Evolutionary conservation across 2,329 filamentous ascomycete species (phyloP), one percentile per base, ranked within the genome.

Genomic region (Cladosporium phlei): DNA sequence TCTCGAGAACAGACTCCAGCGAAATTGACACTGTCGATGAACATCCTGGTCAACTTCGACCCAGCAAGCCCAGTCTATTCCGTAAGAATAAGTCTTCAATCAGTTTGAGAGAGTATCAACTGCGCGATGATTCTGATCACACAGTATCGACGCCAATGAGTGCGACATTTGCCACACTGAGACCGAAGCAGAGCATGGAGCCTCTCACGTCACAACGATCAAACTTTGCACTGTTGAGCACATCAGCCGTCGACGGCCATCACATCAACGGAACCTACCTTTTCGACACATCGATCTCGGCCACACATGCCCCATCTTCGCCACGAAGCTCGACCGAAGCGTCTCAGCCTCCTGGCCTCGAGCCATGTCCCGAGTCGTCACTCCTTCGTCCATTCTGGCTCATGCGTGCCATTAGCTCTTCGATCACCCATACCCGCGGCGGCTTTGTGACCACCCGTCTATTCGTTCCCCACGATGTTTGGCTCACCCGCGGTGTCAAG

Each of bases 351-450:
- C 77, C 84, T 17, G 80, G 88, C 0, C 76, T 98, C 4, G 93
- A 98, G 61, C 86, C 93, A 3, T 98, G 94, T 63, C 93, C 93
- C 1, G 87, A 85, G 27, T 88, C 94, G 30, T 83, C 85, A 50
- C 77, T 96, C 59, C 75, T 97, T n/a, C 83, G 93, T 16, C 94
- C 93, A 2, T 98, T 96, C 66, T 98, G 93, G 93, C 75, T 98
- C 34, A 95, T 98, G 88, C 83, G 93, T 46, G 90, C 86, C 52
- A 76, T 98, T 20, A 95, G 93, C 62, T 88, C 96, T 64, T 95
- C 90, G 0, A 80, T 98, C 34, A 85, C 84, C 14, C 91, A 98
- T 60, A 88, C 91, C 2, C 82, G 88, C 19, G 93, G 93, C 28
- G 93, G 90, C 12, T 98, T 96, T 62, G 63, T 98, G 16, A 95